Evolutionary conservation across 192 early-diverging fungal genomes (phyloP), one percentile per base, ranked within the genome.

Genomic region (Gamsiella multidivaricata): DNA sequence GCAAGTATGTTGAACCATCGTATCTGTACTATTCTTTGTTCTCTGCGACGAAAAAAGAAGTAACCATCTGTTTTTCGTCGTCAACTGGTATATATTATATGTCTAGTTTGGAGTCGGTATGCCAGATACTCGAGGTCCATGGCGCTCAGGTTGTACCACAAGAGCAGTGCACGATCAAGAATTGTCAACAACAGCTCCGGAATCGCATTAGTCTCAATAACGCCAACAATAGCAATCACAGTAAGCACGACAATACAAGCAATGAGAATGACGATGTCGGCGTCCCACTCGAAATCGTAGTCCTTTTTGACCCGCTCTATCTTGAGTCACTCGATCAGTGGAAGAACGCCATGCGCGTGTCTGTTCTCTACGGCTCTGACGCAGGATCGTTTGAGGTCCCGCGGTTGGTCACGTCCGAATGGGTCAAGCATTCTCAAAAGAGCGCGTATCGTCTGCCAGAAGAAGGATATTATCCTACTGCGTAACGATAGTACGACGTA

Each of bases 271-370:
- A 65, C 5, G 46, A 76, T 33, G 39, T 62, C 5, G 60, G 54
- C 2, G 31, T 73, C 14, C 74, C 74, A 15, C 10, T 49, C 2
- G 41, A 60, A 25, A 50, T 78, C 2, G 23, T 61, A 15, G 29
- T 78, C 12, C 61, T 78, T 3, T 78, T 78, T 54, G 74, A 78
- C 49, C 53, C 59, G 0, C 34, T 58, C 11, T 78, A 78, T 26
- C 22, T 78, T 36, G 65, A 78, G n/a, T 36, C 65, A 14, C 18
- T 78, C 11, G 65, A 78, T 12, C 36, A 63, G 15, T 78, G 74
- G 74, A 55, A 49, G 36, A 37, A 45, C 1, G 74, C 74, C 8
- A 78, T 68, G 37, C 61, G 55, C 45, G 50, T 68, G 0, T 50
- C 65, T 29, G 17, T 18, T 0, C 47, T 78, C 0, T 78, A 64